Conservation (phyloP, 305 asterid species). For the Fraxinus dipetala region DNA sequence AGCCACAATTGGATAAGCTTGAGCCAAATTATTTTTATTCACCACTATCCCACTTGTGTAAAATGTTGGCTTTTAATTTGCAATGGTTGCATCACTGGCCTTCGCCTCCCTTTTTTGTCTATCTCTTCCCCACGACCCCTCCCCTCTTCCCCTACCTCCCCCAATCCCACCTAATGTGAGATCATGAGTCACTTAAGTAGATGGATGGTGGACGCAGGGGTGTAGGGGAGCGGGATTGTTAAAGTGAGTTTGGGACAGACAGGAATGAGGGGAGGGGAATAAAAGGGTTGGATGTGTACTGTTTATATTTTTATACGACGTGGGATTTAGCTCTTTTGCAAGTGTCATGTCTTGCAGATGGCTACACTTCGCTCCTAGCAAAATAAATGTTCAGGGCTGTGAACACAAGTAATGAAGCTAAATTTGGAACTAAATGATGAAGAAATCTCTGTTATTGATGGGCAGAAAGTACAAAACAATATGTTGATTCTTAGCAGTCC, state of each 20-base stretch:
- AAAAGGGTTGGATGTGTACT: background rate
- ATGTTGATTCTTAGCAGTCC: background rate
- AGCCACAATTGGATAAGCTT: constrained; percentile 39
- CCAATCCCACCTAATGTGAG: background rate
- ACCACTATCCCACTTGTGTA: constrained; percentile 1
- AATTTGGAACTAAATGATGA: background rate
- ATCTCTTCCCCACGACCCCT: background rate
- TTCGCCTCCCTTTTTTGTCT: background rate
- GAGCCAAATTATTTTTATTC: constrained; percentile 20
- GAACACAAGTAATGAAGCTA: background rate
- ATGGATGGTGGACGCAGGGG: background rate
- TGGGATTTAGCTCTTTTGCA: background rate
- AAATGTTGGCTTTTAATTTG: background rate
- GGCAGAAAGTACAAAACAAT: background rate
- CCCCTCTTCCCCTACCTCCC: background rate
- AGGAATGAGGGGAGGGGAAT: background rate
- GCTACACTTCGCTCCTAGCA: background rate
- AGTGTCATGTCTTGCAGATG: background rate
- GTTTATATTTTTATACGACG: background rate
- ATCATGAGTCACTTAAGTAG: background rate
- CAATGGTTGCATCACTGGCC: background rate
- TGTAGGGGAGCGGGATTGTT: background rate
- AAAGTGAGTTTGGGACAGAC: background rate
- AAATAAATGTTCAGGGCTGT: background rate
- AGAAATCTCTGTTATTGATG: background rate